A percentile compares a stretch with the other conserved stretches of the same genome.
phyloP scores from a whole-genome alignment of 495 filamentous ascomycete genomes.

The Pseudotulostoma volvatum region DNA sequence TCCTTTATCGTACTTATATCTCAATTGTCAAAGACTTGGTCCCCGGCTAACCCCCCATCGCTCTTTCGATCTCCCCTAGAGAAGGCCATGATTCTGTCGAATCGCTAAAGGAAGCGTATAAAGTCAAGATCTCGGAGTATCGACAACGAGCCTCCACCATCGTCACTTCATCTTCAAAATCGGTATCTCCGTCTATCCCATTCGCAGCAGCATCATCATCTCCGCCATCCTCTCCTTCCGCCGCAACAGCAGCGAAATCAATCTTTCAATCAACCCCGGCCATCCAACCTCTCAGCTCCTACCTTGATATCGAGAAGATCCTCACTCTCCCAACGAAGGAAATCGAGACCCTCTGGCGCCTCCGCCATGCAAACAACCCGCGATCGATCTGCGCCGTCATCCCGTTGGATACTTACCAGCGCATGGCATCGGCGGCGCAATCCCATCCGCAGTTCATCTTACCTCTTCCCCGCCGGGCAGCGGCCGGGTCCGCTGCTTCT shows the following conservation, averaged over 20 bases:
- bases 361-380: conserved; percentile 57
- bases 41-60: too few relatives aligned
- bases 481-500: conserved; percentile 1
- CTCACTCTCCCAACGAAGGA: conserved; percentile 57
- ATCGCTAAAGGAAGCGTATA: conserved; percentile 65
- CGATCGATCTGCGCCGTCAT: conserved; percentile 69
- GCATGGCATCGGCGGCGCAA: conserved; percentile 50
- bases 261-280: conserved; percentile 26
- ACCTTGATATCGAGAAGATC: conserved; percentile 68
- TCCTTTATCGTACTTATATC: too few relatives aligned
- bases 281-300: conserved; percentile 67
- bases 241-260: conserved; percentile 13
- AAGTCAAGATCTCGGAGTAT: conserved; percentile 57
- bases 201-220: conserved; percentile 13
- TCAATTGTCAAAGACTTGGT: too few relatives aligned
- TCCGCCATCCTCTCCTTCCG: conserved; percentile 18
- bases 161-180: conserved; percentile 29
- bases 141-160: conserved; percentile 43
- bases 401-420: conserved; percentile 49
- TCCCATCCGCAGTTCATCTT: conserved; percentile 78
- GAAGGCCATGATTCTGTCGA: conserved; percentile 59
- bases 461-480: conserved; percentile 53
- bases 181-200: conserved; percentile 11
- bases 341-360: conserved; percentile 76
- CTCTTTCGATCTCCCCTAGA: too few relatives aligned